Evolutionary conservation across 768 basidiomycete species (phyloP).

Genomic region (Lanmaoa rubissima): DNA sequence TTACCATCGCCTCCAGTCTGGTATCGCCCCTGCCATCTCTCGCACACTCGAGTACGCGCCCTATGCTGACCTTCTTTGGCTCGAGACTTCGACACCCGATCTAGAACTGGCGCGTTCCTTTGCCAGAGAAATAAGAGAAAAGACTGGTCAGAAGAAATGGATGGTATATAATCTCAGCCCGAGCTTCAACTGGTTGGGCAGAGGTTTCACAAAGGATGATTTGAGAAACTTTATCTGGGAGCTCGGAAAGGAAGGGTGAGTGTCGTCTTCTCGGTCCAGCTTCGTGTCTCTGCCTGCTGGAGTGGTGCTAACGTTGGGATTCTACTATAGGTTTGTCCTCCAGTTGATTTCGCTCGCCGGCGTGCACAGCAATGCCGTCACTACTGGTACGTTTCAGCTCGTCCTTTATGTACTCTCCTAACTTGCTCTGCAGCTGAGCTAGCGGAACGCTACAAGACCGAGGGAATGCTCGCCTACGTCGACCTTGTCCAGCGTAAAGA

Average conservation of each 20-base stretch:
- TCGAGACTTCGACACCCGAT: constrained; percentile 89
- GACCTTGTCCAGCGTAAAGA: constrained; percentile 86
- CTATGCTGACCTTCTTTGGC: constrained; percentile 88
- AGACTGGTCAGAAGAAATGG: constrained; percentile 63
- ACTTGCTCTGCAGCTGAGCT: constrained; percentile 59
- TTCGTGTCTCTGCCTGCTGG: background rate
- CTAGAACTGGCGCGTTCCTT: constrained; percentile 77
- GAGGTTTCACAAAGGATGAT: constrained; percentile 74
- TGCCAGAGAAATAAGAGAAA: constrained; percentile 68
- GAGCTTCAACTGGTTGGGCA: constrained; percentile 89
- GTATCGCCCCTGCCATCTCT: constrained; percentile 78
- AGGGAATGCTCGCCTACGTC: constrained; percentile 93
- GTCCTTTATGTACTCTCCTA: background rate
- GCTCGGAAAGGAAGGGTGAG: constrained; percentile 81
- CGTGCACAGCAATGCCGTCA: constrained; percentile 80
- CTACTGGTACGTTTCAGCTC: constrained; percentile 53
- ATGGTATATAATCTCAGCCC: constrained; percentile 94
- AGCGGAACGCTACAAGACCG: constrained; percentile 73
- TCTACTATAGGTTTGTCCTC: constrained; percentile 67
- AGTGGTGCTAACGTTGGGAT: constrained; percentile 1
- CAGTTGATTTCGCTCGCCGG: constrained; percentile 89
- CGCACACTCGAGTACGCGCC: constrained; percentile 79
- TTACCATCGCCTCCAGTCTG: constrained; percentile 84
- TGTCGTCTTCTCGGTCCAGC: background rate
- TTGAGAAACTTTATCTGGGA: constrained; percentile 90